Evolutionary conservation across 768 basidiomycete genomes (phyloP).

Genomic region (Kwoniella dendrophila): DNA sequence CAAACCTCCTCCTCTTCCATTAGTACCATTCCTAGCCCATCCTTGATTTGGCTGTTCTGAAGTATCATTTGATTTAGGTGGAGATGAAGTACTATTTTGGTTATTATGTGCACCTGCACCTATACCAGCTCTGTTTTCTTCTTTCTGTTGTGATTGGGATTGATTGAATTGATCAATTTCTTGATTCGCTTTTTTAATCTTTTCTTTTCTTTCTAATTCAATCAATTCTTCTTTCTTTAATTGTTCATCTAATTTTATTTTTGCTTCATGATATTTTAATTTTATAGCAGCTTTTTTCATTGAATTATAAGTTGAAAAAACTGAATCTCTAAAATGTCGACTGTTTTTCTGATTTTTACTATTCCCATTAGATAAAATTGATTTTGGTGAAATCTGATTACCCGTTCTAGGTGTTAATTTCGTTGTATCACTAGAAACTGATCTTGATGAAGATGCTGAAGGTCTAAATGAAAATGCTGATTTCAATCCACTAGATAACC

Average conservation of each 20-base stretch:
- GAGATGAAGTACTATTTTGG: too few relatives aligned
- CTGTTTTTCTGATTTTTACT: too few relatives aligned
- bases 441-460: not conserved
- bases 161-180: constrained; percentile 27
- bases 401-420: too few relatives aligned
- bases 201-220: constrained; percentile 15
- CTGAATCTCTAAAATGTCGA: constrained; percentile 39
- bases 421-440: too few relatives aligned
- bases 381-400: not conserved
- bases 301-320: constrained; percentile 41
- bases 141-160: constrained; percentile 11
- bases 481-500: not conserved
- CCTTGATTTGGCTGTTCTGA: too few relatives aligned
- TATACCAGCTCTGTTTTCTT: not conserved
- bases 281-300: constrained; percentile 49
- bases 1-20: too few relatives aligned
- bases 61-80: too few relatives aligned
- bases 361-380: not conserved
- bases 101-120: constrained; percentile 12
- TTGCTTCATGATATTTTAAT: constrained; percentile 42
- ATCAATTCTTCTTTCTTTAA: constrained; percentile 22
- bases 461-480: constrained; percentile 7
- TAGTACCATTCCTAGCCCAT: too few relatives aligned
- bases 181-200: constrained; percentile 39
- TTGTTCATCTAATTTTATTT: constrained; percentile 34